phyloP scores from a whole-genome alignment of 2,329 filamentous ascomycete species.

The Lithohypha guttulata region DNA sequence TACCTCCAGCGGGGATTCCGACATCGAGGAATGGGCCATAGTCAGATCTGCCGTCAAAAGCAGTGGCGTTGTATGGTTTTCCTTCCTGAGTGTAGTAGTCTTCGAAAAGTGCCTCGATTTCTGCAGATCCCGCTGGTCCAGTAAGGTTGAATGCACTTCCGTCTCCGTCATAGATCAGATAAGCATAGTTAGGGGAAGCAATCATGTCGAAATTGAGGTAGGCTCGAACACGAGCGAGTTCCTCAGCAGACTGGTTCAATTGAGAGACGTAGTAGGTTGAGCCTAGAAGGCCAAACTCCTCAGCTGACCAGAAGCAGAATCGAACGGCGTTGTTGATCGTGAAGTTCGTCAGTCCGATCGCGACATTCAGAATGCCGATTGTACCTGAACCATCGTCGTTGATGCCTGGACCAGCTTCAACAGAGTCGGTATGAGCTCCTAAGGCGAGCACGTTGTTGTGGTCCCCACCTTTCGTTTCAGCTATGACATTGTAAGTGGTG shows the following conservation, averaged over 20 bases:
- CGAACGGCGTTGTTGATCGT: constrained; percentile 59
- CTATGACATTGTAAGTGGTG: constrained; percentile 48
- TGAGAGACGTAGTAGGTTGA: constrained; percentile 46
- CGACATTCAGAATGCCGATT: constrained; percentile 49
- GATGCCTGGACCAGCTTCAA: constrained; percentile 56
- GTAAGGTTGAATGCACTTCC: constrained; percentile 44
- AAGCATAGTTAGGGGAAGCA: constrained; percentile 47
- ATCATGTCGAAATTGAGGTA: constrained; percentile 68
- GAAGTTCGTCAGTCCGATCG: constrained; percentile 56
- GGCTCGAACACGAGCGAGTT: constrained; percentile 50
- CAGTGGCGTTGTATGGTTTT: constrained; percentile 57
- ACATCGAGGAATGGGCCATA: constrained; percentile 66
- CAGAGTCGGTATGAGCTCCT: constrained; percentile 52
- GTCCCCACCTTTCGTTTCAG: constrained; percentile 48
- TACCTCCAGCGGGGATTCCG: constrained; percentile 63
- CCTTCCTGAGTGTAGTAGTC: constrained; percentile 54
- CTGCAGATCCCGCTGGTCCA: constrained; percentile 53
- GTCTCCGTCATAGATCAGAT: constrained; percentile 48
- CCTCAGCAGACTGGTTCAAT: constrained; percentile 31
- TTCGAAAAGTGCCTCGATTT: constrained; percentile 57
- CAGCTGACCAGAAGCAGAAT: constrained; percentile 56
- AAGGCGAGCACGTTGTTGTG: constrained; percentile 48
- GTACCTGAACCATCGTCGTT: constrained; percentile 68
- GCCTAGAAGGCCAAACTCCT: constrained; percentile 54
- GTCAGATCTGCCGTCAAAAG: constrained; percentile 69